Evolutionary conservation across 139 green algal genomes (phyloP), one percentile per base, ranked within the genome.

Genomic region (Tetradesmus obliquus): DNA sequence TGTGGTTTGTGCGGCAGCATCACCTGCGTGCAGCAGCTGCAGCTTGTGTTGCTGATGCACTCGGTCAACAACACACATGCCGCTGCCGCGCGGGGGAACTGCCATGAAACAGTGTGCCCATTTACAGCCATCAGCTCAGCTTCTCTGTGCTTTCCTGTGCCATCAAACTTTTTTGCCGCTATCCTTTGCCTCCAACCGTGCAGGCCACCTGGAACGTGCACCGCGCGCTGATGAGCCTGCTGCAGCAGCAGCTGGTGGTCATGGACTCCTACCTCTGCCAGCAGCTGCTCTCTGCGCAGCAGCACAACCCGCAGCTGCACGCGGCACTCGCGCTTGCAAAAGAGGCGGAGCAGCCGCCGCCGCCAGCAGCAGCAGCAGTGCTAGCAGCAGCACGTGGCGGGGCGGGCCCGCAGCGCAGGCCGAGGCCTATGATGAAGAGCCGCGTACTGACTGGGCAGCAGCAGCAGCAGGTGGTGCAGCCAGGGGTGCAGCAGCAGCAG

Each of bases 131-230:
- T 45, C 32, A 45, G 32, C 32, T 45, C 32, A 45, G 32, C 32
- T 45, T 45, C 32, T 45, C 32, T 45, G 32, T 45, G 32, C 32
- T 45, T 45, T 45, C 32, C 32, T 45, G 32, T 45, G 32, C 32
- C 32, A 45, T 45, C 32, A 45, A 45, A 45, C 32, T 45, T 45
- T 0, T 45, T 45, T 45, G 32, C 32, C 32, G 32, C 32, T 45
- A 45, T 45, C 32, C 32, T 45, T 17, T 84, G 79, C 79, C 13
- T 5, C 80, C 13, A 85, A 45, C 80, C 8, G 32, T 12, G 3
- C 91, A 96, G 94, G 96, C 97, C 60, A 99, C 98, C 2, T 99
- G 95, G 94, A 87, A 98, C 71, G 95, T 99, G 76, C 94, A 95
- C 74, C 55, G 87, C 4, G 94, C 91, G 0, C 94, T 98, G 74